Percentiles rank a stretch among this genome's conserved stretches.
These are phyloP conservation scores for Silene vulgaris DNA, from an alignment of 179 eudicot species.

Conservation along the genomic window DNA sequence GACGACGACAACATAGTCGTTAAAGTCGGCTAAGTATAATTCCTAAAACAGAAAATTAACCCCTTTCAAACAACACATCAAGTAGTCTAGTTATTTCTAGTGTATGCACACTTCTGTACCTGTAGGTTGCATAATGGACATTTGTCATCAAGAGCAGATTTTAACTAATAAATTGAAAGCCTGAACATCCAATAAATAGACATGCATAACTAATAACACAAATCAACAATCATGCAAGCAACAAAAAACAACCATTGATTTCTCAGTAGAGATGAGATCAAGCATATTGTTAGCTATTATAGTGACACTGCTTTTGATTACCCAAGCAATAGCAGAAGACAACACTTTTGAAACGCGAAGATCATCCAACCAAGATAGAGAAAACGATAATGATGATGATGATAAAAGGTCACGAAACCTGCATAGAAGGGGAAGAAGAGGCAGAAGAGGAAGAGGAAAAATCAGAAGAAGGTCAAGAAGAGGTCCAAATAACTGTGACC, in stretches of 20 bases:
- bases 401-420: conserved; percentile 19
- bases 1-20: no score
- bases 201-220: neutral
- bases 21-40: neutral
- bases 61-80: neutral
- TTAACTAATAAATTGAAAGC: conserved; percentile 5
- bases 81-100: neutral
- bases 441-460: conserved; percentile 11
- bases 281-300: conserved; percentile 20
- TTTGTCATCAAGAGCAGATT: conserved; percentile 19
- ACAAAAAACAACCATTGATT: neutral
- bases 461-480: conserved; percentile 23
- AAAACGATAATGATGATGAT: conserved; percentile 16
- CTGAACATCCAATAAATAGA: conserved; percentile 17
- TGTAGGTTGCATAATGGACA: conserved; percentile 15
- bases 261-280: conserved; percentile 27
- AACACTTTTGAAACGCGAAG: conserved; percentile 5
- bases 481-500: conserved; percentile 40
- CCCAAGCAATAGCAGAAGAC: conserved; percentile 28
- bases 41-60: no score
- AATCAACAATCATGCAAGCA: neutral
- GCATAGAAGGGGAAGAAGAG: conserved; percentile 13
- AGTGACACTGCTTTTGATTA: conserved; percentile 28
- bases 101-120: conserved; percentile 9
- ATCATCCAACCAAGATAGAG: conserved; percentile 4